phyloP scores from a whole-genome alignment of 2,329 filamentous ascomycete species.

The Hirsutella rhossiliensis region DNA sequence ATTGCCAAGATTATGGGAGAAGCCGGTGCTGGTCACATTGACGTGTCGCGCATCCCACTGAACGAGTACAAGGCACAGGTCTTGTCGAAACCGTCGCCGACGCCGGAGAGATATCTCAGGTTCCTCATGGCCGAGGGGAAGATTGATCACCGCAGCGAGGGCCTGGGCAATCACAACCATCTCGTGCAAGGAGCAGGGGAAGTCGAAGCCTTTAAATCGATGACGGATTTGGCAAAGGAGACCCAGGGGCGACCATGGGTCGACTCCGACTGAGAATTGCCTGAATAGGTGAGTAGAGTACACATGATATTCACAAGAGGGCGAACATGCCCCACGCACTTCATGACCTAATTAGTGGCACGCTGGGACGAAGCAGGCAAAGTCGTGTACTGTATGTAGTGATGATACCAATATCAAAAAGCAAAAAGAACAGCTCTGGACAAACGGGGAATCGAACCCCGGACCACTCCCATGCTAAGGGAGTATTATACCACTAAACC shows the following conservation, averaged over 20 bases:
- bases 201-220: conserved; percentile 15
- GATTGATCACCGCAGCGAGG: conserved; percentile 11
- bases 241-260: conserved; percentile 13
- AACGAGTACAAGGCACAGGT: conserved; percentile 12
- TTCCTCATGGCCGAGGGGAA: conserved; percentile 21
- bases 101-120: conserved; percentile 14
- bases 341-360: too few species aligned
- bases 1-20: conserved; percentile 14
- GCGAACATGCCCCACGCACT: too few species aligned
- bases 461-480: conserved; percentile 20
- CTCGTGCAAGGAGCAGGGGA: conserved; percentile 12
- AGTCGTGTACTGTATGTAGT: too few species aligned
- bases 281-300: too few species aligned
- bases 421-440: conserved; percentile 9
- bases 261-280: conserved; percentile 2
- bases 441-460: conserved; percentile 22
- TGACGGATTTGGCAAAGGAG: conserved; percentile 13
- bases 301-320: too few species aligned
- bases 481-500: conserved; percentile 22
- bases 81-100: conserved; percentile 6
- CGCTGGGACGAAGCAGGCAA: too few species aligned
- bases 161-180: conserved; percentile 15
- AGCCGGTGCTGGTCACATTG: conserved; percentile 11
- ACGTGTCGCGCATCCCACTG: conserved; percentile 11
- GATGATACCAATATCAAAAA: too few species aligned